phyloP scores from a whole-genome alignment of 1,284 basidiomycete species.

The Trichosporon asahii region DNA sequence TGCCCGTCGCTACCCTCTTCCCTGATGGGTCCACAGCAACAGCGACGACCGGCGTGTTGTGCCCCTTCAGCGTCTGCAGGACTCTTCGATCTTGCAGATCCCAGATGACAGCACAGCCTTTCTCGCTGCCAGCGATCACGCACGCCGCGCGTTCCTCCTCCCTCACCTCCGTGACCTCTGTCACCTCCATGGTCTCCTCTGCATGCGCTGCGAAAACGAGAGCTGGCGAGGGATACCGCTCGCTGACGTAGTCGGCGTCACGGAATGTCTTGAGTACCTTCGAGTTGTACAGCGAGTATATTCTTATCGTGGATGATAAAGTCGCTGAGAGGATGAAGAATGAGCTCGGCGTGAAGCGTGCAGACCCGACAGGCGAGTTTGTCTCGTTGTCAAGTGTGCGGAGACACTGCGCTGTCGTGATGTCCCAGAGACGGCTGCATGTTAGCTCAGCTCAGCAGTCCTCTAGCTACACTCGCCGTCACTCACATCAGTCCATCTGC shows the following conservation, averaged over 20 bases:
- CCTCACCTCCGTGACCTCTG: not conserved
- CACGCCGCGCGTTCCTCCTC: slow-evolving; percentile 44
- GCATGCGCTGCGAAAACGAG: slow-evolving; percentile 29
- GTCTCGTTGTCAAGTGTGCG: slow-evolving; percentile 95
- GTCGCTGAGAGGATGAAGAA: slow-evolving; percentile 82
- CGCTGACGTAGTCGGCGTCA: slow-evolving; percentile 32
- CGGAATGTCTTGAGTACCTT: slow-evolving; percentile 82
- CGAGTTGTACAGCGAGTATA: slow-evolving; percentile 92
- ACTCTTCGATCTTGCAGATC: slow-evolving; percentile 80
- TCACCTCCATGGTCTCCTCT: not conserved
- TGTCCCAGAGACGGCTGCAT: slow-evolving; percentile 91
- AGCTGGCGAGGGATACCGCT: slow-evolving; percentile 38
- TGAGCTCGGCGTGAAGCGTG: slow-evolving; percentile 83
- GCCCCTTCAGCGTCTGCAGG: slow-evolving; percentile 64
- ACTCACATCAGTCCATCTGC: slow-evolving; percentile 95
- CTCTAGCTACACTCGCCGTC: not conserved
- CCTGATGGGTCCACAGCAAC: slow-evolving; percentile 38
- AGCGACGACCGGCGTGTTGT: slow-evolving; percentile 39
- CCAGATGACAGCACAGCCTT: slow-evolving; percentile 83
- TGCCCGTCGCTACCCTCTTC: slow-evolving; percentile 18
- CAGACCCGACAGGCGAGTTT: slow-evolving; percentile 76
- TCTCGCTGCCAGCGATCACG: slow-evolving; percentile 85
- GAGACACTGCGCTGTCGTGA: slow-evolving; percentile 91
- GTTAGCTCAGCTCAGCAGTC: slow-evolving; percentile 11
- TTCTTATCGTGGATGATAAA: slow-evolving; percentile 83